A percentile compares a stretch with the other conserved stretches of the same genome.
Evolutionary conservation across 306 rosid species (phyloP).

Genomic region (Benincasa hispida): DNA sequence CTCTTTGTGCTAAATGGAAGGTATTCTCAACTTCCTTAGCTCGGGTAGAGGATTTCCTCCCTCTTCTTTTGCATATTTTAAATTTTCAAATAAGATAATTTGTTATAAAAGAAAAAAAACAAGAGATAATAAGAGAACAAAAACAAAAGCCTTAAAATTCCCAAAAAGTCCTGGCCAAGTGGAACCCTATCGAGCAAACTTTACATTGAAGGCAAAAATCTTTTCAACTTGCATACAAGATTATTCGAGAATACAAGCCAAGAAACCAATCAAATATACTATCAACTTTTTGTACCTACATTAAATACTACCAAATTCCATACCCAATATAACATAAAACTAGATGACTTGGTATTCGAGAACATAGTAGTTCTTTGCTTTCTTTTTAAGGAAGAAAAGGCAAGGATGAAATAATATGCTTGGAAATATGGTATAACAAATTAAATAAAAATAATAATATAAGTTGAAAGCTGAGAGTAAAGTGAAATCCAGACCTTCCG

Average conservation of each 20-base stretch:
- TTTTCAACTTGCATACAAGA: not conserved
- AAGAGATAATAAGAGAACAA: not conserved
- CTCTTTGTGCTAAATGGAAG: not conserved
- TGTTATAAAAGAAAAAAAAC: not conserved
- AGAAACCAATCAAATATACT: not conserved
- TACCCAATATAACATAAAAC: not conserved
- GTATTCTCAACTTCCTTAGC: not conserved
- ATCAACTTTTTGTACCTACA: not conserved
- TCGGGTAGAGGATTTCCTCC: not conserved
- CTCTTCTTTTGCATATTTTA: not conserved
- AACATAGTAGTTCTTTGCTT: not conserved
- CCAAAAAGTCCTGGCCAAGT: not conserved
- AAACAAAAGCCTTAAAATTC: not conserved
- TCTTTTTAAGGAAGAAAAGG: not conserved
- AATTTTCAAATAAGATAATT: not conserved
- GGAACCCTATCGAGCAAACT: not conserved
- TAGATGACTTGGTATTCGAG: not conserved
- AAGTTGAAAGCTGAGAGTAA: not conserved
- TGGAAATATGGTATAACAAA: not conserved
- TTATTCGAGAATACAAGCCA: not conserved
- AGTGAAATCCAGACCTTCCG: slow-evolving; percentile 59
- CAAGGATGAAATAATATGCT: not conserved
- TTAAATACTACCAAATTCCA: not conserved
- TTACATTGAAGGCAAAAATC: not conserved
- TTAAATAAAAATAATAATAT: not conserved